A percentile compares a stretch with the other conserved stretches of the same genome.
phyloP scores from a whole-genome alignment of 2,329 filamentous ascomycete species.

The Aspergillus carbonarius region DNA sequence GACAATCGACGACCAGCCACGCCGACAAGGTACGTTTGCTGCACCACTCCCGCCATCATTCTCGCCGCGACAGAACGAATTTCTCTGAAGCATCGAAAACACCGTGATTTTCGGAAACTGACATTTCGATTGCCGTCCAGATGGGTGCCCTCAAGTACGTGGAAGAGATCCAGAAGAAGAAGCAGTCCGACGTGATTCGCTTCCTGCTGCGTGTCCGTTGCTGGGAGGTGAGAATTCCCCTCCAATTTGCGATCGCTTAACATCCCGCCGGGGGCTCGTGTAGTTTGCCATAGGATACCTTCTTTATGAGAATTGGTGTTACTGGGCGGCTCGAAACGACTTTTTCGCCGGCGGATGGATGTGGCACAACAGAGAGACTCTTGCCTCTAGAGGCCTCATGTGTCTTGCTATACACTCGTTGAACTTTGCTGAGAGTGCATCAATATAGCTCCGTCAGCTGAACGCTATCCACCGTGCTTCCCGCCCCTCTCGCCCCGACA shows the following conservation, averaged over 20 bases:
- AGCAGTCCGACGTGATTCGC: slow-evolving; percentile 99
- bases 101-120: slow-evolving; percentile 9
- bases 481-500: slow-evolving; percentile 97
- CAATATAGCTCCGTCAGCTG: slow-evolving; percentile 99
- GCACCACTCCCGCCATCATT: neutral
- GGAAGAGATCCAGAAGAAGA: slow-evolving; percentile 99
- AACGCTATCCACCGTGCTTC: slow-evolving; percentile 99
- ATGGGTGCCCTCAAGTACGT: slow-evolving; percentile 99
- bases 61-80: neutral
- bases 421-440: slow-evolving; percentile 99
- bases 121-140: slow-evolving; percentile 43
- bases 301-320: slow-evolving; percentile 28
- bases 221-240: slow-evolving; percentile 76
- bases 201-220: slow-evolving; percentile 99
- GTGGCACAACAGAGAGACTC: slow-evolving; percentile 44
- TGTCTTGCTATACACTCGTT: slow-evolving; percentile 96
- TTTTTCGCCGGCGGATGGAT: slow-evolving; percentile 40
- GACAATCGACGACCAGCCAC: slow-evolving; percentile 44
- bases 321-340: slow-evolving; percentile 31
- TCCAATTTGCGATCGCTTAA: slow-evolving; percentile 36
- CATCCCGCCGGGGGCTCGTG: slow-evolving; percentile 39
- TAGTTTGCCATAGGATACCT: slow-evolving; percentile 34
- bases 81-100: neutral
- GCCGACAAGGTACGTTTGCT: slow-evolving; percentile 46
- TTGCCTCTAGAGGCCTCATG: slow-evolving; percentile 30